Base-by-base conservation (phyloP, 2,329 filamentous ascomycete genomes). In the Colletotrichum incanum region DNA sequence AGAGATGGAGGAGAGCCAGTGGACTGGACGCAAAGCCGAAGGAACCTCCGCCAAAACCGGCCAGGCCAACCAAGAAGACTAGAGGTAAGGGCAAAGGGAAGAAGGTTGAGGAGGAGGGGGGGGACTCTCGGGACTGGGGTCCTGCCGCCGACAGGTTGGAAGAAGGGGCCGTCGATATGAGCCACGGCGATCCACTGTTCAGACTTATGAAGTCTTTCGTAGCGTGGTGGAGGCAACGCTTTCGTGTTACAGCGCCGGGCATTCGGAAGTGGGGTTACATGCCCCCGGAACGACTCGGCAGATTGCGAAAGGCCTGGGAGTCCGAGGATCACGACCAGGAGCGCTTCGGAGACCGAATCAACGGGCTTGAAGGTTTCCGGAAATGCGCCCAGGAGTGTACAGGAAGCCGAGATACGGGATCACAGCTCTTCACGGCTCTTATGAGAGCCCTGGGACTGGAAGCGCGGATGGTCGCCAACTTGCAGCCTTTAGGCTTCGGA, bases 191-290 rank as follows among this genome's bases (percentile, higher is more conserved):
- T 80, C 95, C 95, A 0, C 82, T 97, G 6, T 89, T 96, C 65
- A 87, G 92, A 28, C 85, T 98, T 5, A 86, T 98, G 77, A 93
- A 93, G 77, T 86, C 90, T 4, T 83, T 99, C n/a, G 87, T 92
- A 12, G 89, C 91, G 1, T 98, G 94, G 86, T 99, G 96, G 96
- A 95, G 92, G 79, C 93, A 95, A 77, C 88, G 92, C 43, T 99
- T 97, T 80, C 89, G 86, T 1, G 87, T 96, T 54, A 94, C 91
- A 0, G 89, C 92, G 0, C 94, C 95, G 0, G 94, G 94, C 0
- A 78, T 98, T 28, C 89, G 95, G n/a, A 99, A 98, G 83, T 88
- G 90, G 79, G 96, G 96, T 0, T 98, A 98, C 79, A 93, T 96
- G 84, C 87, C 93, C 0, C 88, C 94, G n/a, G 87, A 92, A 76